Evolutionary conservation across 164 flowering plant species (phyloP).

Genomic region (Sedum album): DNA sequence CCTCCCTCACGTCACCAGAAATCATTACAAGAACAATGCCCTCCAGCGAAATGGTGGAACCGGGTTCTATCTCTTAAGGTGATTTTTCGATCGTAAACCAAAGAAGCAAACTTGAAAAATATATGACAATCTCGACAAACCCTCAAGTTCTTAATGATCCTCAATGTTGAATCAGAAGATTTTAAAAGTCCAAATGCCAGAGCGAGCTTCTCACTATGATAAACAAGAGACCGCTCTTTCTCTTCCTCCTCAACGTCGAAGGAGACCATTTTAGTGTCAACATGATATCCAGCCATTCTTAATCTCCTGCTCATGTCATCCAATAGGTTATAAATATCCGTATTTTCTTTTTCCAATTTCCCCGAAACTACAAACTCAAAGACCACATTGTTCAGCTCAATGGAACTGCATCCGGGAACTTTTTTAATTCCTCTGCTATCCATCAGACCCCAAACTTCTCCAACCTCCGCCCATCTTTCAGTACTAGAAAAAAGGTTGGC

Average conservation of each 20-base stretch:
- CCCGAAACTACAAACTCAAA: slow-evolving; percentile 24
- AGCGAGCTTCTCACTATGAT: slow-evolving; percentile 29
- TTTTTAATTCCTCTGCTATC: slow-evolving; percentile 12
- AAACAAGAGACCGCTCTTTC: slow-evolving; percentile 21
- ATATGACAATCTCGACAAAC: slow-evolving; percentile 25
- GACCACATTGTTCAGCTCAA: slow-evolving; percentile 20
- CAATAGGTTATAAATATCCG: slow-evolving; percentile 18
- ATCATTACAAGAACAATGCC: slow-evolving; percentile 25
- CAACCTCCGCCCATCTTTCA: slow-evolving; percentile 18
- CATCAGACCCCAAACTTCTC: slow-evolving; percentile 20
- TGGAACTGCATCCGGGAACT: slow-evolving; percentile 23
- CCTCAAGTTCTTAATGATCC: slow-evolving; percentile 25
- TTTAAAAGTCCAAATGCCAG: slow-evolving; percentile 21
- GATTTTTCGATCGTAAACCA: slow-evolving; percentile 20
- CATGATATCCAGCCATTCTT: slow-evolving; percentile 18
- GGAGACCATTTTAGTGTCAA: slow-evolving; percentile 19
- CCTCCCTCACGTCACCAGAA: slow-evolving; percentile 17
- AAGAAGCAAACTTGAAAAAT: slow-evolving; percentile 21
- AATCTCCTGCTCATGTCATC: slow-evolving; percentile 15
- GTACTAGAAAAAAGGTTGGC: slow-evolving; percentile 22
- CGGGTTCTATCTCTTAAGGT: slow-evolving; percentile 20
- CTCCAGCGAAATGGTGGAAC: slow-evolving; percentile 25
- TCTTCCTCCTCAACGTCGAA: slow-evolving; percentile 28
- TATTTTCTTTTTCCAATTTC: slow-evolving; percentile 8
- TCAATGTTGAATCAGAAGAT: slow-evolving; percentile 14